Base-by-base conservation (phyloP, 1,284 basidiomycete species). In the Trametes versicolor region DNA sequence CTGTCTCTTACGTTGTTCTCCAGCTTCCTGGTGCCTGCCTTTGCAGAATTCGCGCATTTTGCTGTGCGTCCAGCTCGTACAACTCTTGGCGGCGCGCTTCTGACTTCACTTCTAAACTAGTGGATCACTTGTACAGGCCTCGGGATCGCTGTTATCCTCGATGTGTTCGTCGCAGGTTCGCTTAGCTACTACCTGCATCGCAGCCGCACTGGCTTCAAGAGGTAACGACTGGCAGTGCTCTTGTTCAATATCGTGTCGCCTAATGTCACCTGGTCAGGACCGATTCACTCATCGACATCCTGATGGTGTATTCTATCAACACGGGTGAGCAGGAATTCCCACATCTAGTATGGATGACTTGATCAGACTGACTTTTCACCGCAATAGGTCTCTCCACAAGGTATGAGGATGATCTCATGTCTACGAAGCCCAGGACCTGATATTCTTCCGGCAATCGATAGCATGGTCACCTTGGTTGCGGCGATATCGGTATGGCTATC, bases 291-390 rank as follows among this genome's bases (percentile, higher is more conserved):
- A 58, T 68, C 15, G 63, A 64, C 43, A 43, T 62, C 19, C 25
- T 68, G 19, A 68, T 64, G 36, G 56, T 64, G 25, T 68, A 68
- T 41, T 34, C 56, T 2, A 65, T 68, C 53, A 68, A 68, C 39
- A 68, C 66, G 7, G 65, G 64, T 60, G 36, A 12, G 63, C 15
- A 17, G 17, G 39, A 34, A 25, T 13, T 34, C 4, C 27, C 19
- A 6, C 10, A 4, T 6, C 51, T 5, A 15, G 29, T 13, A 7
- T 36, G 34, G 17, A 9, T 41, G 39, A 48, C 15, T 19, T 5
- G n/a, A 10, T 23, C 19, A n/a, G n/a, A 23, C n/a, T 50, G 10
- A 41, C 17, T 4, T 17, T 17, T 17, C 25, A 2, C 9, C 17
- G 25, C 9, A 10, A 21, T 13, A 47, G 45, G 56, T 6, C 41